Percentiles rank a stretch among this genome's conserved stretches.
Evolutionary conservation across 768 basidiomycete species (phyloP).

Genomic region (Lanmaoa rubissima): DNA sequence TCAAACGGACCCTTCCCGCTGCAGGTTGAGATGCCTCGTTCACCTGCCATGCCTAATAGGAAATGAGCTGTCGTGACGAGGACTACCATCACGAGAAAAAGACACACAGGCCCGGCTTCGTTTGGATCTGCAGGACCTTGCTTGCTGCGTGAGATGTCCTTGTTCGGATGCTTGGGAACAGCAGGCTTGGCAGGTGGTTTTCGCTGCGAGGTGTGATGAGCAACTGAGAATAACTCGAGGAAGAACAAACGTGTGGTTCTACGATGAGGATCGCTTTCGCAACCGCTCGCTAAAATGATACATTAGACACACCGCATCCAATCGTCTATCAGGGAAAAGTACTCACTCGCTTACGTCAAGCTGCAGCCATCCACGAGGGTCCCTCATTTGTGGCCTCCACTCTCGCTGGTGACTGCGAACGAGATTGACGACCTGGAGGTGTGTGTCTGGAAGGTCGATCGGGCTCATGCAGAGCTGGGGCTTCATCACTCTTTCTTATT

Average conservation of each 20-base stretch:
- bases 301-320: background rate
- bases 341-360: background rate
- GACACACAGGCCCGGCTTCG: background rate
- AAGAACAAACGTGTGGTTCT: background rate
- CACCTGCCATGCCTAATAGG: background rate
- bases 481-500: background rate
- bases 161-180: too few relatives aligned
- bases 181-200: background rate
- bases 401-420: background rate
- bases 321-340: too few relatives aligned
- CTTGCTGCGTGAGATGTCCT: accelerated
- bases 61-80: background rate
- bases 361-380: background rate
- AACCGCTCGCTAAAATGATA: background rate
- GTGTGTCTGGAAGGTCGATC: background rate
- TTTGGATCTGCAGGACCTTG: background rate
- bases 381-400: background rate
- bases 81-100: background rate
- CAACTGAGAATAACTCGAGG: too few relatives aligned
- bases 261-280: background rate
- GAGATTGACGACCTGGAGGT: background rate
- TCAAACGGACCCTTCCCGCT: background rate
- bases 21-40: background rate
- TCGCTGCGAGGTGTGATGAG: background rate
- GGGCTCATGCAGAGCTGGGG: background rate